Evolutionary conservation across 2,329 filamentous ascomycete species (phyloP), one percentile per base, ranked within the genome.

Genomic region (Colletotrichum sp.): DNA sequence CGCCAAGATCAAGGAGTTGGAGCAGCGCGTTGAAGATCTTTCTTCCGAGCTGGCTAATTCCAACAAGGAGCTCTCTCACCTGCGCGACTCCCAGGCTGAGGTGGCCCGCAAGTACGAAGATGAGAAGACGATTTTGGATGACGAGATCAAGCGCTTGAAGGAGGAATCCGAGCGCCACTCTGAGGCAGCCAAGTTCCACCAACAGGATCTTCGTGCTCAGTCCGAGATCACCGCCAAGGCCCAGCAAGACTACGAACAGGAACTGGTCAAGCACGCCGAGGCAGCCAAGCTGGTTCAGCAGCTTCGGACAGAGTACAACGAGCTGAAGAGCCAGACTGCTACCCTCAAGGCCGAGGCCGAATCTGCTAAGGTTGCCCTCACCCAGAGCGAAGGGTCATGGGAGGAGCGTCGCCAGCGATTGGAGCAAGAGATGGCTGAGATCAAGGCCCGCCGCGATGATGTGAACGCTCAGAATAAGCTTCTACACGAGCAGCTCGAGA

Each of bases 191-290:
- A 93, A 95, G 79, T 95, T 94, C 82, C 95, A 98, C 82, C 95
- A 98, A 82, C 94, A 98, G 80, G 96, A 99, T 80, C 91, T 99
- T 57, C 96, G 97, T 77, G 93, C 95, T 0, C 97, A 99, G 84
- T 96, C 96, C 32, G 95, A 98, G 60, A 99, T 99, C 81, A 96
- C 97, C 4, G 93, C 95, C 69, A 95, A 95, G 83, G 96, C 97
- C 5, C 97, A 99, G 83, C 94, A 98, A 82, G 96, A 97, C 79
- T 99, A 99, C 82, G 98, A 99, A 84, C 93, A 93, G 78, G 97
- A 99, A 84, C 90, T 99, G 13, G 91, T 98, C 81, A 98, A 97
- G 87, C 97, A 99, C 85, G 96, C 96, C 3, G 95, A 98, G 79
- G 97, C 96, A n/a, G 95, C 96, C 15, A 96, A 96, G 85, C 91